A percentile compares a stretch with the other conserved stretches of the same genome.
These are phyloP conservation scores for Austroboletus rostrupii DNA, from an alignment of 1,284 basidiomycete genomes.

Conservation along the genomic window DNA sequence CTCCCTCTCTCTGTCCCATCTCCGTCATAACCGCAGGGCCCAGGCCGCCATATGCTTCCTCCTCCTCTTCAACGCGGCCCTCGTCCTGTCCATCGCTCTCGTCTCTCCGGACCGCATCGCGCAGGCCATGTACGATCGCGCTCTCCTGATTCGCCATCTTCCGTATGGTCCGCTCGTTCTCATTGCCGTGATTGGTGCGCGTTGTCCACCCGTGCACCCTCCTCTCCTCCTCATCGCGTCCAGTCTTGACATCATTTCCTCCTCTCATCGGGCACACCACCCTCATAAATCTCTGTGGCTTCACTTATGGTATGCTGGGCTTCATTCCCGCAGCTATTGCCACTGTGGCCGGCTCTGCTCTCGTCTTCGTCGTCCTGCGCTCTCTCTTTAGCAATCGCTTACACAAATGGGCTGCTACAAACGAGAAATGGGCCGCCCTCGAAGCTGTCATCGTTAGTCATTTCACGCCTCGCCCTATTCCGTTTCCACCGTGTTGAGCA, in stretches of 20 bases:
- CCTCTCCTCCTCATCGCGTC: conserved; percentile 9
- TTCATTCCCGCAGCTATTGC: conserved; percentile 61
- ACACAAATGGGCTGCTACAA: conserved; percentile 54
- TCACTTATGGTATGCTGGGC: conserved; percentile 76
- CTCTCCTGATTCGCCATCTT: conserved; percentile 57
- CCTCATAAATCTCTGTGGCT: conserved; percentile 64
- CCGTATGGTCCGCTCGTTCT: conserved; percentile 63
- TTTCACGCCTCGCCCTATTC: conserved; percentile 6
- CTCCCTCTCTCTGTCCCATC: not conserved
- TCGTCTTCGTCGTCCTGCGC: conserved; percentile 64
- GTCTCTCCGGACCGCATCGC: conserved; percentile 62
- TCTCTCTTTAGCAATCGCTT: conserved; percentile 54
- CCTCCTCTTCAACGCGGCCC: conserved; percentile 22
- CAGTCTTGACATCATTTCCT: conserved; percentile 72
- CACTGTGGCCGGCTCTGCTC: conserved; percentile 62
- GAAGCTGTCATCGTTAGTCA: conserved; percentile 67
- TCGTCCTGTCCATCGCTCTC: conserved; percentile 40
- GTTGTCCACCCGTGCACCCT: conserved; percentile 2
- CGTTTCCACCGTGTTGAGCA: conserved; percentile 26
- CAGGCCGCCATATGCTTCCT: conserved; percentile 29
- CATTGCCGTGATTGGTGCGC: conserved; percentile 48
- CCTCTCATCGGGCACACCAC: conserved; percentile 76
- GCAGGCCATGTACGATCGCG: conserved; percentile 67
- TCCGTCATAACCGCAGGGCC: conserved; percentile 6
- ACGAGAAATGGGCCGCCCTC: conserved; percentile 73